These are phyloP conservation scores for Penicillium robsamsonii DNA, from an alignment of 495 filamentous ascomycete species.

Conservation along the genomic window DNA sequence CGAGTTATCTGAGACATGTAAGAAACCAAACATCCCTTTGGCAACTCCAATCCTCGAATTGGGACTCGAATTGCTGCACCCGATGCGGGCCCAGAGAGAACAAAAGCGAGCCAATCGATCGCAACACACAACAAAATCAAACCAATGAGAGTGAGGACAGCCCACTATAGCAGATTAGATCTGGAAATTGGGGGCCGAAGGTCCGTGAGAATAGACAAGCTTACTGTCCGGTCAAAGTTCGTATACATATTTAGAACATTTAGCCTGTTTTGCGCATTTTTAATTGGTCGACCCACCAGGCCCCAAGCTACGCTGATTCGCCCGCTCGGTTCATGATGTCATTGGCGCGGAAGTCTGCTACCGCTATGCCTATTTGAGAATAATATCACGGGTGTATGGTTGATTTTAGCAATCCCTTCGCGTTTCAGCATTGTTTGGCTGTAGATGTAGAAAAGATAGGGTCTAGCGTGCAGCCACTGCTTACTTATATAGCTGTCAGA, in stretches of 20 bases:
- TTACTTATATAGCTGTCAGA: not conserved
- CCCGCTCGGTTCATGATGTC: slow-evolving; percentile 30
- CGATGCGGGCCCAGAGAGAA: not conserved
- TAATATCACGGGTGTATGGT: slow-evolving; percentile 10
- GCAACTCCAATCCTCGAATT: no score
- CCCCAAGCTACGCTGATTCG: slow-evolving; percentile 11
- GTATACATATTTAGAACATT: slow-evolving; percentile 9
- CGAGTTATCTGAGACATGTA: not conserved
- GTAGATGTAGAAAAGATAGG: not conserved
- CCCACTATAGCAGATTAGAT: not conserved
- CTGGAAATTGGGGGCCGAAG: slow-evolving; percentile 2
- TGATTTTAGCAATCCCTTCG: slow-evolving; percentile 13
- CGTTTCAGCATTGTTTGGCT: slow-evolving; percentile 15
- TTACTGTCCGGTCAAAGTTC: not conserved
- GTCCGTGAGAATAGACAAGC: not conserved
- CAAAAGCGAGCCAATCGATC: not conserved
- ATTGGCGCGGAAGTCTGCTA: slow-evolving; percentile 6
- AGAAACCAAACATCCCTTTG: not conserved
- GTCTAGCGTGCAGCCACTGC: not conserved
- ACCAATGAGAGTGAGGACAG: not conserved
- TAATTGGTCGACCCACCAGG: not conserved
- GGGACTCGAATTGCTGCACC: not conserved
- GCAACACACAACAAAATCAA: not conserved
- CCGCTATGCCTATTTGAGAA: slow-evolving; percentile 22
- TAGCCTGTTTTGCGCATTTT: not conserved